Evolutionary conservation across 2,329 filamentous ascomycete species (phyloP), one percentile per base, ranked within the genome.

Genomic region (Colletotrichum endophyticum): DNA sequence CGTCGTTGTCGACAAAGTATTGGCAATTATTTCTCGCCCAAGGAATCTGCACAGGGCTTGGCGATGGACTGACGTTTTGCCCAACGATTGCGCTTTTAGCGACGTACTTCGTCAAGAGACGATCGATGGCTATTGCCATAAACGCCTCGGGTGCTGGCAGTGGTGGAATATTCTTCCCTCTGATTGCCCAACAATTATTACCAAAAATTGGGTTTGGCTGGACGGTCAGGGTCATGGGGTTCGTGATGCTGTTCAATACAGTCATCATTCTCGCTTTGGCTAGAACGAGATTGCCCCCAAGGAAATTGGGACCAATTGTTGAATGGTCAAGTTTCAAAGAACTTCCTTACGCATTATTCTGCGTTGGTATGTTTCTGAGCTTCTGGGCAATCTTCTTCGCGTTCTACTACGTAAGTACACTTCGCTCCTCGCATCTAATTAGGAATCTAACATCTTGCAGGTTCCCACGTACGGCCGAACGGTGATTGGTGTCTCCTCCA

Each of bases 81-180:
- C 88, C 91, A 44, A 88, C 87, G 19, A 79, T 91, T 49, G 87
- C 89, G 22, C 83, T 92, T 27, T 84, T 91, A 12, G 87, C 90
- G n/a, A 92, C 91, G 0, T 94, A 93, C 73, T 94, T 94, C 78
- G 85, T 85, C 9, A 88, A 83, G 34, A 89, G 89, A 19, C 87
- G 90, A 5, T 89, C 88, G 0, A 85, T 94, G 7, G 93, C 92
- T 2, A 86, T 94, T 22, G 91, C 91, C 0, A 86, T 93, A 11
- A 87, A 88, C 13, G 91, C 92, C 0, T 89, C 89, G 0, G 93
- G 93, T 1, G 91, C 90, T 34, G 89, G 88, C 0, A 90, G 90
- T 0, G 93, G 93, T 2, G 93, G 93, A 0, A 84, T 94, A 30
- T 86, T 94, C 8, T 94, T 92, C 80, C 92, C 93, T 0, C 6